Percentiles rank a stretch among this genome's conserved stretches.
Conservation (phyloP, 2,329 filamentous ascomycete species). For the Macrophomina tecta region DNA sequence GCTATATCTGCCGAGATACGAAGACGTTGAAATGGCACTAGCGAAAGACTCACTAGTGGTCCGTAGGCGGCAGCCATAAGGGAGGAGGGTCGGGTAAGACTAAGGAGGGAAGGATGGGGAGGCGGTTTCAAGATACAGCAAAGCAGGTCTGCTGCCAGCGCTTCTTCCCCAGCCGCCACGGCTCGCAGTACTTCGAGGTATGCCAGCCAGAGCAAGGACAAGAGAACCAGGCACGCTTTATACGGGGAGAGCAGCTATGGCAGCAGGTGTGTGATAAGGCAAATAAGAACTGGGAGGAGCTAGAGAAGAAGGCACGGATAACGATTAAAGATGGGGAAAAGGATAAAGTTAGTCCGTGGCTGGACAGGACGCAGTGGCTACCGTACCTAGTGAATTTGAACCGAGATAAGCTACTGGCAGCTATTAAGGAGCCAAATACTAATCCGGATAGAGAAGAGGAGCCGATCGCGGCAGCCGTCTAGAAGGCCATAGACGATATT, state of each 20-base stretch:
- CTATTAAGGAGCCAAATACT: too few species aligned
- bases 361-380: conserved; percentile 28
- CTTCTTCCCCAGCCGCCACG: too few species aligned
- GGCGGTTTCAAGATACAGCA: too few species aligned
- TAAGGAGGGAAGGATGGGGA: too few species aligned
- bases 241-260: conserved; percentile 27
- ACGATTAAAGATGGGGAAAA: neutral
- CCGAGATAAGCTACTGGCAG: conserved; percentile 30
- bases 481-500: too few species aligned
- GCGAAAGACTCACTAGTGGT: neutral
- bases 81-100: neutral
- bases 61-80: neutral
- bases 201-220: neutral
- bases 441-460: too few species aligned
- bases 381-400: conserved; percentile 33
- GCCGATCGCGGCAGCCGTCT: too few species aligned
- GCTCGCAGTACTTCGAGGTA: too few species aligned
- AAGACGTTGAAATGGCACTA: neutral
- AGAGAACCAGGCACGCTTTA: neutral
- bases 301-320: conserved; percentile 5
- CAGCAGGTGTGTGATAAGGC: conserved; percentile 26
- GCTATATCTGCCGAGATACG: neutral
- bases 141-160: too few species aligned
- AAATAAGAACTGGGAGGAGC: conserved; percentile 12
- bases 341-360: conserved; percentile 30